Evolutionary conservation across 306 rosid species (phyloP), one percentile per base, ranked within the genome.

Genomic region (Oemleria cerasiformis): DNA sequence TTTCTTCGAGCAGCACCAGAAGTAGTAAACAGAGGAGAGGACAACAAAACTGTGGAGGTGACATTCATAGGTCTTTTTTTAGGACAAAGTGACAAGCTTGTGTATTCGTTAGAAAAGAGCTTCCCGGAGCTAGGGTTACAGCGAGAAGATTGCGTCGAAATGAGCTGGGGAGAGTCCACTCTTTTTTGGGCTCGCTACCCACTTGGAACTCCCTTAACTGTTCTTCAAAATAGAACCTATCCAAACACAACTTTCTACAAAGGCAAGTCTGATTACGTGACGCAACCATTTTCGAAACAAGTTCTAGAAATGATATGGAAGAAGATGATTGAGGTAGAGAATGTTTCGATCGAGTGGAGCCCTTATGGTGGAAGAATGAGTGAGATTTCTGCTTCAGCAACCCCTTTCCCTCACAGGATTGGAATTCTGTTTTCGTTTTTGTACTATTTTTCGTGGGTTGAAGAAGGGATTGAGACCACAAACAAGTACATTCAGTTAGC

Each of bases 401-500:
- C 73, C 10, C 77, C 94, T 44, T 68, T 82, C 20, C 88, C 89
- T 61, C 87, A 88, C 25, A 25, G 91, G 3, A 77, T 20, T 0
- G 93, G 86, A 38, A 84, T 80, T 44, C 15, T 88, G 0, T 76
- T 61, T 17, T 25, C 23, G 1, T 40, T 63, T 13, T 43, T 58
- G 11, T 60, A 67, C 70, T 48, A 0, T 3, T 10, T 14, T 11
- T 17, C 1, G 1, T 74, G 78, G 78, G 9, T 49, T 1, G 48
- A 78, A 15, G 61, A 45, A 21, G 59, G 14, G 13, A 54, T 54
- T 40, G 75, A 66, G n/a, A 67, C 75, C 54, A 74, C 77, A 41
- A 34, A 62, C 8, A 14, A 67, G 16, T 59, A 85, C 49, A 40
- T 88, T 15, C 49, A 45, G 44, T 48, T 50, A 25, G 43, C 75